Evolutionary conservation across 106 monocot species (phyloP), one percentile per base, ranked within the genome.

Genomic region (Phalaenopsis aphrodite): DNA sequence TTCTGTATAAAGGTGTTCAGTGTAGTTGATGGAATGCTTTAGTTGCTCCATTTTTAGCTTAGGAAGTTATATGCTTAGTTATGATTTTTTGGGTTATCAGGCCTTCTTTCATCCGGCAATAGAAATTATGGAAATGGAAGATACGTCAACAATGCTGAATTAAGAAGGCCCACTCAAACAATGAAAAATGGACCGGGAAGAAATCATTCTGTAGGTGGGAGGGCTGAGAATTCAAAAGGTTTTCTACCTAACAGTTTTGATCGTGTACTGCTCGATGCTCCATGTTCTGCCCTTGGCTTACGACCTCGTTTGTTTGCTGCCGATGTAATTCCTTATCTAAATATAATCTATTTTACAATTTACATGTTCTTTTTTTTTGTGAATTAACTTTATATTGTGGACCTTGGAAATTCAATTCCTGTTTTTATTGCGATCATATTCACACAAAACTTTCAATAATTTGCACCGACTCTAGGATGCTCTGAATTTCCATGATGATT

Each of bases 241-340:
- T 95, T 87, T 85, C 42, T 76, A 18, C 93, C 98, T 45, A 81
- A 91, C 71, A 91, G 85, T 83, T 99, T 99, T 89, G 98, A 95
- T 83, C 85, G 94, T 39, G 94, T 99, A 79, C 88, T 99, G 78
- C 89, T 99, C 77, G 98, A 99, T 82, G 94, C 94, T 77, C 98
- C 98, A 64, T 99, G 94, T 84, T 99, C 98, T 89, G 98, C 98
- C 55, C 92, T 99, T 81, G 98, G 98, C 49, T 83, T 99, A 64
- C 82, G 98, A 75, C 98, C 98, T 81, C 92, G 98, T 71, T 82
- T 99, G 52, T 99, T 99, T 91, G 85, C 87, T 84, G 93, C 88
- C 11, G 89, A 99, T 89, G 98, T 99, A 79, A 83, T 75, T 3
- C 18, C 42, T 21, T 85, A 48, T 71, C 15, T 45, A 14, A 71